Conservation (phyloP, 2,329 filamentous ascomycete genomes). For the Claviceps capensis region DNA sequence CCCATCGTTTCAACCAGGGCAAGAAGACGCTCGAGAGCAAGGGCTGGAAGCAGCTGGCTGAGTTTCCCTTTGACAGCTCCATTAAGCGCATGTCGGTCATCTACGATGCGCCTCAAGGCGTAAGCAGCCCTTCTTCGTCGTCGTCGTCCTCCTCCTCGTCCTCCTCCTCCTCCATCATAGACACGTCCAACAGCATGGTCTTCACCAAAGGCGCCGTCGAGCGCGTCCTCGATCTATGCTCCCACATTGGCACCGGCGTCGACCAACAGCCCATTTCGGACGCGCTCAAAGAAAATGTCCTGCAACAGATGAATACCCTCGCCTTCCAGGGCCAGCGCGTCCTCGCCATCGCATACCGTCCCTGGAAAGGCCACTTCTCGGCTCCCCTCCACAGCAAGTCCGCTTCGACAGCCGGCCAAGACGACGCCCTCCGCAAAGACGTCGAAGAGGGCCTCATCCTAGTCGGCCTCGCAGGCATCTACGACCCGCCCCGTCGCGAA, state of each 20-base stretch:
- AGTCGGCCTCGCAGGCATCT: constrained; percentile 72
- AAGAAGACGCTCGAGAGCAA: constrained; percentile 36
- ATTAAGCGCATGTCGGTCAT: constrained; percentile 73
- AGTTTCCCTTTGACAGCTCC: constrained; percentile 67
- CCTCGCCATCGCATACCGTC: constrained; percentile 54
- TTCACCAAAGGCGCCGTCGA: constrained; percentile 52
- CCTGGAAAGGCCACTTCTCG: constrained; percentile 36
- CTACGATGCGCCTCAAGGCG: constrained; percentile 37
- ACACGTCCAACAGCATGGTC: constrained; percentile 33
- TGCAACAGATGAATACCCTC: constrained; percentile 42
- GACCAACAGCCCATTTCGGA: constrained; percentile 33
- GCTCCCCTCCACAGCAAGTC: constrained; percentile 18
- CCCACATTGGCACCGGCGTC: constrained; percentile 29
- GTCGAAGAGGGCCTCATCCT: constrained; percentile 60
- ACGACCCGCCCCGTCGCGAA: constrained; percentile 73
- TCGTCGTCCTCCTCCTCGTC: background rate
- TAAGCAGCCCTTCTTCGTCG: constrained; percentile 12
- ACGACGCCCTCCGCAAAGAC: constrained; percentile 37
- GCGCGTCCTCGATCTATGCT: constrained; percentile 43
- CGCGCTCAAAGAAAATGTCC: constrained; percentile 33
- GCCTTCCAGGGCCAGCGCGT: constrained; percentile 59
- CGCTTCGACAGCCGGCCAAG: constrained; percentile 18
- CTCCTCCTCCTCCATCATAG: constrained; percentile 16
- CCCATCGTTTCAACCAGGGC: constrained; percentile 50
- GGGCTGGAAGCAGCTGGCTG: constrained; percentile 51